phyloP scores from a whole-genome alignment of 2,329 filamentous ascomycete species.

The Aspergillus viridinutans region DNA sequence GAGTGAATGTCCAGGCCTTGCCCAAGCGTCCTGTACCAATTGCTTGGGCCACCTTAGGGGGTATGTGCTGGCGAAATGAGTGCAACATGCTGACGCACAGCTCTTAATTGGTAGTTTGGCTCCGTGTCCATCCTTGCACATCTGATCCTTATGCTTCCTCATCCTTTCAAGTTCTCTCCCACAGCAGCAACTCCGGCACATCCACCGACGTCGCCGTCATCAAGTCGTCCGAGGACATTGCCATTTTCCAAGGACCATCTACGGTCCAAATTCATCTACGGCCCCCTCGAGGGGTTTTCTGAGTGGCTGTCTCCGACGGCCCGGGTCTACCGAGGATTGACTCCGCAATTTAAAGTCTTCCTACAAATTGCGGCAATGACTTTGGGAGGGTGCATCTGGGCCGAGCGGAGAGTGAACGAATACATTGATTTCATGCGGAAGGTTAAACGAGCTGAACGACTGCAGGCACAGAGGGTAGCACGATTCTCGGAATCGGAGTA shows the following conservation, averaged over 20 bases:
- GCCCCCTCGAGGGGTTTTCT: conserved; percentile 47
- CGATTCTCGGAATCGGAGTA: conserved; percentile 13
- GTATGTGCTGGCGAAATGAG: not conserved
- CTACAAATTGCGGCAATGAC: conserved; percentile 47
- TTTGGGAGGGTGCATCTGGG: conserved; percentile 47
- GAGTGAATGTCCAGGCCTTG: too few relatives aligned
- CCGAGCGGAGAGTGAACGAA: conserved; percentile 43
- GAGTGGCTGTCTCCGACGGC: conserved; percentile 42
- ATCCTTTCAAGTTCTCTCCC: conserved; percentile 38
- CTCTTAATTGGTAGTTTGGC: conserved; percentile 32
- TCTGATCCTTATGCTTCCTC: conserved; percentile 41
- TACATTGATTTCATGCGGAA: conserved; percentile 43
- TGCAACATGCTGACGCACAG: not conserved
- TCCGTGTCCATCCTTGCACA: conserved; percentile 45
- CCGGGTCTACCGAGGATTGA: conserved; percentile 45
- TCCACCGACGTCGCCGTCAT: conserved; percentile 10
- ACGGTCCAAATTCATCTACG: conserved; percentile 32
- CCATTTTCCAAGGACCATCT: conserved; percentile 28
- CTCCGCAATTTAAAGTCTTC: conserved; percentile 48
- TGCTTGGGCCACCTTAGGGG: too few relatives aligned
- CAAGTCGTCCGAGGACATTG: conserved; percentile 14
- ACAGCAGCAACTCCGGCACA: conserved; percentile 24
- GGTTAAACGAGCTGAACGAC: conserved; percentile 39
- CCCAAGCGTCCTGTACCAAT: too few relatives aligned
- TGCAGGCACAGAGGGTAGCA: conserved; percentile 26